Conservation (phyloP, 768 basidiomycete genomes). For the Termitomyces eurrhizus region DNA sequence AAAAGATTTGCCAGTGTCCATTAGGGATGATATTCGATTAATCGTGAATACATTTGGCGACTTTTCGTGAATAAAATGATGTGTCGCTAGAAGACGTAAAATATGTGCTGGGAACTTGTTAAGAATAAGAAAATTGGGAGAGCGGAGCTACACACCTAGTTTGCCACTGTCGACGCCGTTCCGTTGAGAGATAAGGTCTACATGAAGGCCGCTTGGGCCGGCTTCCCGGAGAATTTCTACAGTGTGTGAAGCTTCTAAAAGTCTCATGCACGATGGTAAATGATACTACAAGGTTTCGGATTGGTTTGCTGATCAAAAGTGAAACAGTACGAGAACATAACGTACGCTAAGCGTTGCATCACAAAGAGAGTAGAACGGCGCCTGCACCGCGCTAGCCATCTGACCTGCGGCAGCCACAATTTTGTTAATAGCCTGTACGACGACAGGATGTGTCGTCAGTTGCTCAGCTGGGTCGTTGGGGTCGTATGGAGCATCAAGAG, state of each 20-base stretch:
- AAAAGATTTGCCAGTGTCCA: conserved; percentile 64
- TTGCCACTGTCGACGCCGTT: conserved; percentile 45
- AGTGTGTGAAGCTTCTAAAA: conserved; percentile 68
- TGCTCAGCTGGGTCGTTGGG: conserved; percentile 45
- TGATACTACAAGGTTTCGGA: conserved; percentile 49
- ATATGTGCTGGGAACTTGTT: conserved; percentile 51
- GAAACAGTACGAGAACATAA: conserved; percentile 7
- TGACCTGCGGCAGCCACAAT: conserved; percentile 72
- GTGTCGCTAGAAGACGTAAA: conserved; percentile 73
- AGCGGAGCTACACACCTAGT: conserved; percentile 37
- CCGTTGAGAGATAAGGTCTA: conserved; percentile 38
- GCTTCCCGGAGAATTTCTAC: conserved; percentile 68
- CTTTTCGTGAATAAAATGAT: conserved; percentile 69
- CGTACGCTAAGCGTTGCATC: conserved; percentile 70
- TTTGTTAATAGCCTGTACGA: conserved; percentile 54
- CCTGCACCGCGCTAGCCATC: conserved; percentile 58
- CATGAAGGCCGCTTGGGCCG: conserved; percentile 50
- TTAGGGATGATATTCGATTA: conserved; percentile 63
- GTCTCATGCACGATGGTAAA: conserved; percentile 68
- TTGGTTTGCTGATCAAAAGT: not conserved
- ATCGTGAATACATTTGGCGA: conserved; percentile 69
- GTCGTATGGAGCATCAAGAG: conserved; percentile 45
- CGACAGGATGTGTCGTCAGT: conserved; percentile 56
- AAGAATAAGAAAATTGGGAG: not conserved
- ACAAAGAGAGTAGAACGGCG: conserved; percentile 67